These are phyloP conservation scores for Penicillium turbatum DNA, from an alignment of 495 filamentous ascomycete species.

Conservation along the genomic window DNA sequence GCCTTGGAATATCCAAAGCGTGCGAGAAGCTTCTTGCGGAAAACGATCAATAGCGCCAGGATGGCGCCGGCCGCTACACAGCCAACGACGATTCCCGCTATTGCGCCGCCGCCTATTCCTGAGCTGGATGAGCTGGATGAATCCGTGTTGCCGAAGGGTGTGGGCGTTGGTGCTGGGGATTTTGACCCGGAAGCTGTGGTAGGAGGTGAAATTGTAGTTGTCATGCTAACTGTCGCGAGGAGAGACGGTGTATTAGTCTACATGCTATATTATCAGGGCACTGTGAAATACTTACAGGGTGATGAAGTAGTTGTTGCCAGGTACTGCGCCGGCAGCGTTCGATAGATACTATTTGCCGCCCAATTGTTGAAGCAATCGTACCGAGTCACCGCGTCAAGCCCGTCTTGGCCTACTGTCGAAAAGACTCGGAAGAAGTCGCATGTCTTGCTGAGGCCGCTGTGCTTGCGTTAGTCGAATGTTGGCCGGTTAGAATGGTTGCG, in stretches of 20 bases:
- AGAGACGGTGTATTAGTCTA: no score
- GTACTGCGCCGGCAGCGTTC: conserved; percentile 5
- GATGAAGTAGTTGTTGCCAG: neutral
- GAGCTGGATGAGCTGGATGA: conserved; percentile 1
- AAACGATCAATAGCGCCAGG: no score
- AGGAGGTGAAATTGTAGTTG: neutral
- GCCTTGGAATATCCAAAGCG: no score
- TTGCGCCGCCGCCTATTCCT: conserved; percentile 6
- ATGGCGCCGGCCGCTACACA: no score
- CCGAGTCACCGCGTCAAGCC: neutral
- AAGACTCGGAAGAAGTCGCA: no score
- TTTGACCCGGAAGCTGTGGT: neutral
- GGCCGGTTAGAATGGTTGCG: no score
- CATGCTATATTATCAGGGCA: no score
- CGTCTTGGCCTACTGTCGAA: no score
- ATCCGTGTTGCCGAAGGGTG: neutral
- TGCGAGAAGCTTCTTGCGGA: no score
- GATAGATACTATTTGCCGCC: conserved; percentile 13
- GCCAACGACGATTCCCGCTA: conserved; percentile 9
- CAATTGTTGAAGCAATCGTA: conserved; percentile 5
- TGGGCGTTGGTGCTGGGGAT: neutral
- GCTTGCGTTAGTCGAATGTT: no score
- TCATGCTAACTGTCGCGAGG: no score
- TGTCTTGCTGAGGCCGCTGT: no score
- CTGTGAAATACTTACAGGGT: conserved; percentile 1